These are phyloP conservation scores for Colletotrichum sp. DNA, from an alignment of 2,329 filamentous ascomycete genomes.

Conservation along the genomic window DNA sequence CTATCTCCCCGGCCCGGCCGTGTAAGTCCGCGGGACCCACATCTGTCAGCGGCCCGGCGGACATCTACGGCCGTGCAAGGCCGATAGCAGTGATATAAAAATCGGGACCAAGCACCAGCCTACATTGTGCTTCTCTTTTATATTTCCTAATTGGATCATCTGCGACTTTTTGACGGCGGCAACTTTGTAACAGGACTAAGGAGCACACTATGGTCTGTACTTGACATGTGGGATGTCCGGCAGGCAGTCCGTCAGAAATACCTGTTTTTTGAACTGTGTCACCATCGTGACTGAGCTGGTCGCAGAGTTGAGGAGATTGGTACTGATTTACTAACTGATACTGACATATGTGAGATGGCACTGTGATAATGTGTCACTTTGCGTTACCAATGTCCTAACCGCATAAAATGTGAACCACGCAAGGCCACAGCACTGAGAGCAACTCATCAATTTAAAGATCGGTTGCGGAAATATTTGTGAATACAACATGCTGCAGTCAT, in stretches of 20 bases:
- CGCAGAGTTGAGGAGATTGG: too few relatives aligned
- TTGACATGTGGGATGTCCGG: not conserved
- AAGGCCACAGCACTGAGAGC: not conserved
- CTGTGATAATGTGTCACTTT: too few relatives aligned
- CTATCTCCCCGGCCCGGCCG: not conserved
- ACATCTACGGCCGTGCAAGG: not conserved
- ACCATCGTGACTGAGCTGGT: not conserved
- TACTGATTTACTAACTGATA: too few relatives aligned
- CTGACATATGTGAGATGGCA: too few relatives aligned
- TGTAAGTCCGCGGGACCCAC: not conserved
- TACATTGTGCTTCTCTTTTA: rapidly evolving
- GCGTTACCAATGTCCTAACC: not conserved
- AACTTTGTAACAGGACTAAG: not conserved
- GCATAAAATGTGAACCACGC: not conserved
- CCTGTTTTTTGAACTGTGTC: not conserved
- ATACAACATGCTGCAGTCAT: not conserved
- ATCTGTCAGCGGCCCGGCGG: not conserved
- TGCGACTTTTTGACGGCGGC: not conserved
- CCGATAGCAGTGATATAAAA: not conserved
- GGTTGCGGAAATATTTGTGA: not conserved
- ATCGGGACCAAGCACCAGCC: not conserved
- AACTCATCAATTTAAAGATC: not conserved
- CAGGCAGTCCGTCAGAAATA: not conserved
- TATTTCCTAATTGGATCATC: rapidly evolving
- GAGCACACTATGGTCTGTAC: not conserved